These are phyloP conservation scores for Schizophyllum amplum DNA, from an alignment of 1,284 basidiomycete species.

Conservation along the genomic window DNA sequence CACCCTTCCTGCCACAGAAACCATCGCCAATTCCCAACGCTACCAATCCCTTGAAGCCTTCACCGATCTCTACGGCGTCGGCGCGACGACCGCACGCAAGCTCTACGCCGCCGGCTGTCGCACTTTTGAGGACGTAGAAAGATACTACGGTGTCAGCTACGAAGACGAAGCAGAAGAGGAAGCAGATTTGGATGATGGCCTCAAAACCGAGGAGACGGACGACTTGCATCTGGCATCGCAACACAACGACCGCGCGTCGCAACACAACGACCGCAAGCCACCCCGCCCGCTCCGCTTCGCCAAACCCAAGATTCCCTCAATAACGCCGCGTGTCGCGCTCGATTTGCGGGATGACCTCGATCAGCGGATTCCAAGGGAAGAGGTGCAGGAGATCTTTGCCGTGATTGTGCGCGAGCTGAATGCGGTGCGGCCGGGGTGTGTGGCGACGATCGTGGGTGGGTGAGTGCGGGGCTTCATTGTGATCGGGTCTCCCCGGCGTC, in stretches of 20 bases:
- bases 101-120: constrained; percentile 55
- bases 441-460: constrained; percentile 67
- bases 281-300: not conserved
- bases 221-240: constrained; percentile 5
- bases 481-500: not conserved
- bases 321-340: constrained; percentile 36
- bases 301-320: constrained; percentile 27
- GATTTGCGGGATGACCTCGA: constrained; percentile 43
- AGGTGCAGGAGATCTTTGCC: constrained; percentile 59
- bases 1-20: constrained; percentile 27
- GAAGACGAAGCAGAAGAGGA: constrained; percentile 10
- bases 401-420: constrained; percentile 52
- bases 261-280: not conserved
- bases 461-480: constrained; percentile 22
- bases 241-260: not conserved
- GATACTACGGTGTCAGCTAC: constrained; percentile 31
- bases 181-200: not conserved
- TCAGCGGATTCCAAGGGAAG: constrained; percentile 49
- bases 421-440: constrained; percentile 47
- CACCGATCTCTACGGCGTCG: constrained; percentile 64
- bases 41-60: constrained; percentile 52
- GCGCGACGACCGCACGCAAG: constrained; percentile 53
- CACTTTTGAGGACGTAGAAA: constrained; percentile 52
- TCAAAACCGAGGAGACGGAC: too few species aligned
- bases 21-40: constrained; percentile 37